phyloP scores from a whole-genome alignment of 305 asterid genomes.

The Withania somnifera region DNA sequence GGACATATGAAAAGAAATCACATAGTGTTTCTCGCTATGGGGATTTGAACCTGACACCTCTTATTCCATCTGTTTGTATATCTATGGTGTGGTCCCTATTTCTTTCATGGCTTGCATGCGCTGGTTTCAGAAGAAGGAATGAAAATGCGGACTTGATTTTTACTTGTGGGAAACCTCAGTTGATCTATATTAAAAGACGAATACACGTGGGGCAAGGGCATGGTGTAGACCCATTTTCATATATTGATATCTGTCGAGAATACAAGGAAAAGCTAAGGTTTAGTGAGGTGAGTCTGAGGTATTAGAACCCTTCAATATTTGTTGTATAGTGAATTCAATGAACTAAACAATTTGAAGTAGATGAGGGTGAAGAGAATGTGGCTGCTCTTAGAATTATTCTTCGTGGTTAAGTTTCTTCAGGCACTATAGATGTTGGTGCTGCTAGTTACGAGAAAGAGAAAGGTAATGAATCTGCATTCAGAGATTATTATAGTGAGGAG shows the following conservation, averaged over 20 bases:
- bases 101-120: background rate
- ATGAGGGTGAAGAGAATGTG: background rate
- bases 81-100: background rate
- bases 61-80: background rate
- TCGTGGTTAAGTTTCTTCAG: background rate
- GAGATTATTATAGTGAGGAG: background rate
- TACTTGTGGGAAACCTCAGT: background rate
- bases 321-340: background rate
- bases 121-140: background rate
- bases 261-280: background rate
- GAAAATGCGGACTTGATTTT: background rate
- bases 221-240: background rate
- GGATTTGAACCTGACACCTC: too few species aligned
- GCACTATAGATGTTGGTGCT: too few species aligned
- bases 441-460: background rate
- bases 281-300: background rate
- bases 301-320: background rate
- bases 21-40: too few species aligned
- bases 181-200: background rate
- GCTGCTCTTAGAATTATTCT: background rate
- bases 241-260: background rate
- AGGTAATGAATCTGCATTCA: background rate
- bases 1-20: too few species aligned
- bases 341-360: background rate
- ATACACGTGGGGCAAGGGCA: background rate